A percentile compares a stretch with the other conserved stretches of the same genome.
Conservation (phyloP, 164 flowering plant genomes). For the Nymphaea thermarum region DNA sequence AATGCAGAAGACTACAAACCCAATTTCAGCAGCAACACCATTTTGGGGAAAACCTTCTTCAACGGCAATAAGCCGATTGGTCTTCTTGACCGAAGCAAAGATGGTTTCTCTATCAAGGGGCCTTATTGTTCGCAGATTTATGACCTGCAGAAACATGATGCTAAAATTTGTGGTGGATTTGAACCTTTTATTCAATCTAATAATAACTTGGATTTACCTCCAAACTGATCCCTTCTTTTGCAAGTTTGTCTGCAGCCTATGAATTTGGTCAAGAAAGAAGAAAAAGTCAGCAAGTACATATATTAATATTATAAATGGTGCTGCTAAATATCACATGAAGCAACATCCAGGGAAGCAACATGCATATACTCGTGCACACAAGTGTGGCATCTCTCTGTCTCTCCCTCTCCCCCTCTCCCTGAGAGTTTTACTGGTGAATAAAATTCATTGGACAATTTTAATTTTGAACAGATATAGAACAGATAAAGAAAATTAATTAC, state of each 20-base stretch:
- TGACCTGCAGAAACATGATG: slow-evolving; percentile 38
- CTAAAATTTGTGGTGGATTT: not conserved
- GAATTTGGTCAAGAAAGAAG: not conserved
- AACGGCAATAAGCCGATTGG: slow-evolving; percentile 80
- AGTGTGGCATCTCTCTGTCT: too few relatives aligned
- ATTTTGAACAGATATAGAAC: too few relatives aligned
- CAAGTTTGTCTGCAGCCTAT: slow-evolving; percentile 92
- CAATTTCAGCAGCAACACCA: slow-evolving; percentile 96
- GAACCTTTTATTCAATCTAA: not conserved
- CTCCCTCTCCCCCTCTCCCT: too few relatives aligned
- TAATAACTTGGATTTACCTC: slow-evolving; percentile 42
- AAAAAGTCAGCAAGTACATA: not conserved
- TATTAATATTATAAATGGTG: not conserved
- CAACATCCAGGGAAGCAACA: too few relatives aligned
- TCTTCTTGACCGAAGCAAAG: slow-evolving; percentile 84
- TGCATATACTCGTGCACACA: too few relatives aligned
- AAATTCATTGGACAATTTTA: too few relatives aligned
- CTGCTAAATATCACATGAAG: not conserved
- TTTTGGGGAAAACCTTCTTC: slow-evolving; percentile 99
- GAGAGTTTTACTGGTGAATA: too few relatives aligned
- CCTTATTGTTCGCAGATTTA: slow-evolving; percentile 83
- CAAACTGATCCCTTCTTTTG: slow-evolving; percentile 86
- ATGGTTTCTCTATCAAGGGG: slow-evolving; percentile 88
- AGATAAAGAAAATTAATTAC: too few relatives aligned
- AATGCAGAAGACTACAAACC: slow-evolving; percentile 27